phyloP scores from a whole-genome alignment of 495 filamentous ascomycete genomes.

The Talaromyces trachyspermus region DNA sequence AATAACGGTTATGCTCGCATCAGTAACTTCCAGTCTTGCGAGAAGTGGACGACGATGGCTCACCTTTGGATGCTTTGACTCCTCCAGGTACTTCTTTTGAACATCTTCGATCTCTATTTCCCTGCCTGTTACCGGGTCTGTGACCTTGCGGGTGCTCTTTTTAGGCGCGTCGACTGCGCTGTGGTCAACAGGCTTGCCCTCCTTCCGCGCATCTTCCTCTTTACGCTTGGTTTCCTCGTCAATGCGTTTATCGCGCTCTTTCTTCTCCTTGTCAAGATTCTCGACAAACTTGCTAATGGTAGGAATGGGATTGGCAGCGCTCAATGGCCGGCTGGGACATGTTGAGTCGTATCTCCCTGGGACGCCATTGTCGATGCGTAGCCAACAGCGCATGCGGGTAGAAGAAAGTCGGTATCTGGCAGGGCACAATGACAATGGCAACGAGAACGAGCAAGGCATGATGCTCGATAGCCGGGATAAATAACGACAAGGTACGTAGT shows the following conservation, averaged over 20 bases:
- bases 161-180: constrained; percentile 36
- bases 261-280: constrained; percentile 69
- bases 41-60: constrained; percentile 8
- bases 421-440: too few species aligned
- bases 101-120: constrained; percentile 86
- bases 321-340: constrained; percentile 36
- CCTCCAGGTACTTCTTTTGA: constrained; percentile 57
- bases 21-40: neutral
- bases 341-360: constrained; percentile 10
- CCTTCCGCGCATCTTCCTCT: constrained; percentile 30
- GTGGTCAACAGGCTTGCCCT: constrained; percentile 30
- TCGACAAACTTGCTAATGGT: constrained; percentile 81
- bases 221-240: constrained; percentile 40
- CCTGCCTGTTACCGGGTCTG: constrained; percentile 79
- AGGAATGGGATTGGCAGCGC: constrained; percentile 63
- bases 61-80: constrained; percentile 62
- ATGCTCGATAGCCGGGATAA: too few species aligned
- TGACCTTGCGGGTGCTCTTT: constrained; percentile 59
- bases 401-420: too few species aligned
- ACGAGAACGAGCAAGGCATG: too few species aligned
- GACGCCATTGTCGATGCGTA: constrained; percentile 11
- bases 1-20: constrained; percentile 8
- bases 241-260: constrained; percentile 60
- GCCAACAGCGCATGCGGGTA: too few species aligned
- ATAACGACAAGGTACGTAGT: too few species aligned